These are phyloP conservation scores for Chlamydomonas asymmetrica DNA, from an alignment of 139 green algal species.

Conservation along the genomic window DNA sequence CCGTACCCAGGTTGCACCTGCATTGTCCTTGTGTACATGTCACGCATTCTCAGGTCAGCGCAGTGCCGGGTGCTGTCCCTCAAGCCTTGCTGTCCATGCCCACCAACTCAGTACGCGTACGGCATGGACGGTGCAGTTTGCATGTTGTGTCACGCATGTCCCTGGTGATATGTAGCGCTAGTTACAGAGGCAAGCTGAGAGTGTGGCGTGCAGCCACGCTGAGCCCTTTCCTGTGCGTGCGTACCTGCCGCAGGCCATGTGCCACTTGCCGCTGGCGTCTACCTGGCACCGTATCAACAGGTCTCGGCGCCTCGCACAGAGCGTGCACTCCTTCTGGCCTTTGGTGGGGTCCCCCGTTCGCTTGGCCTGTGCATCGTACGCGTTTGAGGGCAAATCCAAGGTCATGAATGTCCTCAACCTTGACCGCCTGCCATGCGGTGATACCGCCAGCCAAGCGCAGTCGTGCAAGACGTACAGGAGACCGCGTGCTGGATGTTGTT, in stretches of 20 bases:
- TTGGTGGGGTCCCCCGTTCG: background rate
- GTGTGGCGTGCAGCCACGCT: background rate
- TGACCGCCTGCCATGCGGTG: background rate
- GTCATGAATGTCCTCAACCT: background rate
- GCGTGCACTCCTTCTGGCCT: conserved; percentile 19
- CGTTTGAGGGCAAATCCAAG: background rate
- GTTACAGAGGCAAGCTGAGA: background rate
- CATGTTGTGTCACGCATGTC: too few species aligned
- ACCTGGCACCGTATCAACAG: conserved; percentile 25
- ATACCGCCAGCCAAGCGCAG: background rate
- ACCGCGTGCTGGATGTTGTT: background rate
- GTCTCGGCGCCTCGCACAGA: conserved; percentile 4
- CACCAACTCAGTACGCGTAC: background rate
- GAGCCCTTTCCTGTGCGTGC: background rate
- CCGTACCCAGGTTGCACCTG: background rate
- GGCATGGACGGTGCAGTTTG: background rate
- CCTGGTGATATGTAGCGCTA: too few species aligned
- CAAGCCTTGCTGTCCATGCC: too few species aligned
- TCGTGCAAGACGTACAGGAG: background rate
- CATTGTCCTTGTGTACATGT: background rate
- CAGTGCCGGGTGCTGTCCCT: background rate
- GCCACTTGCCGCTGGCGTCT: conserved; percentile 7
- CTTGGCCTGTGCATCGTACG: background rate
- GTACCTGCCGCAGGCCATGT: conserved; percentile 23
- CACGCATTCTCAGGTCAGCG: background rate